Conservation (phyloP, 2,329 filamentous ascomycete species). For the Coniella lustricola region DNA sequence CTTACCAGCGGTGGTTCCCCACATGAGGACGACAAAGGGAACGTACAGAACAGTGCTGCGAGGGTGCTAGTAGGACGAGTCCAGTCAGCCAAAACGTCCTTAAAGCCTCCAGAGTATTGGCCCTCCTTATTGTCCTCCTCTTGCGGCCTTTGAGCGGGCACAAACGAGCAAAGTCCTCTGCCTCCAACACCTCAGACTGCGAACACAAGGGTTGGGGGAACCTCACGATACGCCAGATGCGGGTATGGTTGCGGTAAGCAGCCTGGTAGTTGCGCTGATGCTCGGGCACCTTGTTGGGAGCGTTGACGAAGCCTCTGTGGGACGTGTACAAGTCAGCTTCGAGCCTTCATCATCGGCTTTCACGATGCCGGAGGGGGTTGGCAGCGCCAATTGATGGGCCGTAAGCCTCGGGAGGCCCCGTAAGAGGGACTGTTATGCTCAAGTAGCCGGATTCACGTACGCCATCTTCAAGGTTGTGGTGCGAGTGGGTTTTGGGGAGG, state of each 20-base stretch:
- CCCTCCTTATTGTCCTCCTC: slow-evolving; percentile 2
- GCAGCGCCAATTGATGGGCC: slow-evolving; percentile 7
- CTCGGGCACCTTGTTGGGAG: slow-evolving; percentile 68
- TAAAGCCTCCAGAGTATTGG: background rate
- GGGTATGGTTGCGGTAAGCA: slow-evolving; percentile 60
- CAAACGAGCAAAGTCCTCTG: background rate
- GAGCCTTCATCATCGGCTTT: background rate
- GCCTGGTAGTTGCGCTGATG: slow-evolving; percentile 70
- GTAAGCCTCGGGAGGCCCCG: background rate
- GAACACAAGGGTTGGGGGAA: background rate
- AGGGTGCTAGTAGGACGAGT: slow-evolving; percentile 43
- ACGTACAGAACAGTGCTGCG: slow-evolving; percentile 59
- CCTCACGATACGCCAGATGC: slow-evolving; percentile 74
- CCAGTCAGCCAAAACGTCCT: slow-evolving; percentile 18
- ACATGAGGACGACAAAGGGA: slow-evolving; percentile 61
- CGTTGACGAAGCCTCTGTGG: slow-evolving; percentile 51
- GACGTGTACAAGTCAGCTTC: slow-evolving; percentile 22
- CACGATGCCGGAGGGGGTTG: slow-evolving; percentile 6
- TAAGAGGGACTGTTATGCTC: background rate
- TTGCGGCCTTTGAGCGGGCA: background rate
- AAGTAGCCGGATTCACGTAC: slow-evolving; percentile 19
- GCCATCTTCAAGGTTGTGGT: slow-evolving; percentile 22
- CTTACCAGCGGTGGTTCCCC: slow-evolving; percentile 56
- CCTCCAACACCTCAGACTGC: background rate
- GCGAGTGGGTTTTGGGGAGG: slow-evolving; percentile 15